Evolutionary conservation across 352 stramenopile genomes (phyloP).

Genomic region (Pythium insidiosum): DNA sequence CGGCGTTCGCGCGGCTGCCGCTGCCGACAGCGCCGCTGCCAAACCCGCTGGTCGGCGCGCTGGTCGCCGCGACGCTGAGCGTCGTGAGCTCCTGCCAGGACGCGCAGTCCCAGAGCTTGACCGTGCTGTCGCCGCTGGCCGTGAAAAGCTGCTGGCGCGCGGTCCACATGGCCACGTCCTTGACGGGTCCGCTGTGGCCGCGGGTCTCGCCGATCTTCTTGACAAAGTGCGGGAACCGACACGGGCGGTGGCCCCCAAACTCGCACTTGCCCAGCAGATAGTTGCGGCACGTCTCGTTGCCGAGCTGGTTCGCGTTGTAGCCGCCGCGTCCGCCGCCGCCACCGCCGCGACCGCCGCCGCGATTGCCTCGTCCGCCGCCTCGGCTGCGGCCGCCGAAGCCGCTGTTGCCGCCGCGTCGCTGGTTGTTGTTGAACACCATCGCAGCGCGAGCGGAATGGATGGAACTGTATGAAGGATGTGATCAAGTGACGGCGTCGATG

Average conservation of each 20-base stretch:
- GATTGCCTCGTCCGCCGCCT: slow-evolving; percentile 13
- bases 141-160: slow-evolving; percentile 74
- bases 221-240: slow-evolving; percentile 74
- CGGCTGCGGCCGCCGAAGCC: slow-evolving; percentile 58
- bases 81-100: slow-evolving; percentile 77
- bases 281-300: slow-evolving; percentile 60
- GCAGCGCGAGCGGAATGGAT: too few relatives aligned
- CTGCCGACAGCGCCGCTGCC: slow-evolving; percentile 8
- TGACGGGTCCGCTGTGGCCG: slow-evolving; percentile 61
- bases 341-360: slow-evolving; percentile 24
- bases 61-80: slow-evolving; percentile 38
- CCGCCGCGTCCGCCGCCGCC: slow-evolving; percentile 14
- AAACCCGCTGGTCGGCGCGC: slow-evolving; percentile 4
- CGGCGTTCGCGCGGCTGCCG: slow-evolving; percentile 4
- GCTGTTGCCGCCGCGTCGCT: slow-evolving; percentile 27
- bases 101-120: slow-evolving; percentile 81
- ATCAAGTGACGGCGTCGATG: too few relatives aligned
- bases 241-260: slow-evolving; percentile 36
- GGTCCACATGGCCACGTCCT: slow-evolving; percentile 74
- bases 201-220: slow-evolving; percentile 78
- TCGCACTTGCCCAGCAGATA: slow-evolving; percentile 69
- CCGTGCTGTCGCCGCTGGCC: slow-evolving; percentile 47
- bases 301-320: slow-evolving; percentile 18
- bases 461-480: too few relatives aligned
- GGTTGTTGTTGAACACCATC: slow-evolving; percentile 27